phyloP scores from a whole-genome alignment of 352 stramenopile genomes.

The Plasmopara muralis region DNA sequence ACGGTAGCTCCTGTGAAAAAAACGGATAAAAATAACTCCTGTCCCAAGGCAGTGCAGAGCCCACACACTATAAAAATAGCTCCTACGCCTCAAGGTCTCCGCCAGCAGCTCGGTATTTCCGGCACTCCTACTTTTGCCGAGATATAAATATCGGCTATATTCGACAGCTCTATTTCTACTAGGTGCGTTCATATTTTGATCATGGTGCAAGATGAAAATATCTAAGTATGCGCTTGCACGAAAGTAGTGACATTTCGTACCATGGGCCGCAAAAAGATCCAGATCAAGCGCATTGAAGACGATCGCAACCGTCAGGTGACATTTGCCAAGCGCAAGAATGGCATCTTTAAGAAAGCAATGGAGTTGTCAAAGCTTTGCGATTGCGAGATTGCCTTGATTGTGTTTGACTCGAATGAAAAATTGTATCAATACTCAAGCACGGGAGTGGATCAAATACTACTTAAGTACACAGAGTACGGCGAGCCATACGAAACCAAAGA shows the following conservation, averaged over 20 bases:
- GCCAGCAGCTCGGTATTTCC: slow-evolving; percentile 16
- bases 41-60: neutral
- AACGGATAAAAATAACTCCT: slow-evolving; percentile 42
- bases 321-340: slow-evolving; percentile 79
- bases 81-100: slow-evolving; percentile 7
- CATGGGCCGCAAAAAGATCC: slow-evolving; percentile 86
- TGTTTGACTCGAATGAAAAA: slow-evolving; percentile 85
- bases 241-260: slow-evolving; percentile 9
- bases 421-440: slow-evolving; percentile 81
- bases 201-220: too few relatives aligned
- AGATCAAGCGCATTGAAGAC: slow-evolving; percentile 83
- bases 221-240: slow-evolving; percentile 4
- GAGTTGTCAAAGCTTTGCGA: slow-evolving; percentile 83
- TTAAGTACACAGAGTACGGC: slow-evolving; percentile 84
- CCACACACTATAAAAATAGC: slow-evolving; percentile 34
- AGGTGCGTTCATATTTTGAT: slow-evolving; percentile 10
- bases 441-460: slow-evolving; percentile 74
- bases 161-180: slow-evolving; percentile 23
- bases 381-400: slow-evolving; percentile 81
- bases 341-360: slow-evolving; percentile 86
- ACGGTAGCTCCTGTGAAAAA: slow-evolving; percentile 30
- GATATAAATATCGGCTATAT: slow-evolving; percentile 33
- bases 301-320: slow-evolving; percentile 81
- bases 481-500: slow-evolving; percentile 80
- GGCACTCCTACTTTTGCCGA: slow-evolving; percentile 22